Conservation (phyloP, 2,329 filamentous ascomycete species). For the Bipolaris sorokiniana region DNA sequence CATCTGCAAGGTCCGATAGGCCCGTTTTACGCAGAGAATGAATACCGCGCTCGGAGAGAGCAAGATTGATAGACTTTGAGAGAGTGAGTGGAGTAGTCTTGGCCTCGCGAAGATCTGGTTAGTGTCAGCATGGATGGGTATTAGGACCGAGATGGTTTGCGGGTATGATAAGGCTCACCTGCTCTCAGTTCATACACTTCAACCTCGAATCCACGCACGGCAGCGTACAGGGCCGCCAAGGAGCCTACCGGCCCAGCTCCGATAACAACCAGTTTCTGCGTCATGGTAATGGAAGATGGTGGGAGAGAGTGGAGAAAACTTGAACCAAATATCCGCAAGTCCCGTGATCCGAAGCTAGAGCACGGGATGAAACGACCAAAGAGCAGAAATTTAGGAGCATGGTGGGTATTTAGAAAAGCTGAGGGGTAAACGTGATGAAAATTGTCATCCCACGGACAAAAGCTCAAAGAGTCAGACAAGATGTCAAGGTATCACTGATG, state of each 20-base stretch:
- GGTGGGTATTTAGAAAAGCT: background rate
- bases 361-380: background rate
- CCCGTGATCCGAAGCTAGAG: constrained; percentile 1
- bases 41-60: constrained; percentile 91
- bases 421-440: background rate
- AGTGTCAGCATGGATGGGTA: constrained; percentile 4
- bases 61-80: constrained; percentile 97
- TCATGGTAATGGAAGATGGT: constrained; percentile 24
- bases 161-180: constrained; percentile 63
- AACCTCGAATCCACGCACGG: constrained; percentile 83
- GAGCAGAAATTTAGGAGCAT: background rate
- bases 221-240: constrained; percentile 89
- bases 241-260: constrained; percentile 94
- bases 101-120: constrained; percentile 80
- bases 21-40: constrained; percentile 79
- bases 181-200: constrained; percentile 92
- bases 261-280: constrained; percentile 79
- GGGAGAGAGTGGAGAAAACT: background rate
- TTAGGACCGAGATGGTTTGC: constrained; percentile 1
- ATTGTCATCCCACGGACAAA: constrained; percentile 8
- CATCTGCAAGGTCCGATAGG: constrained; percentile 70
- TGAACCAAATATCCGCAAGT: background rate
- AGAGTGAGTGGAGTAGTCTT: constrained; percentile 88
- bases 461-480: constrained; percentile 10
- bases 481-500: constrained; percentile 18